Evolutionary conservation across 768 basidiomycete genomes (phyloP).

Genomic region (Cystofilobasidium ferigula): DNA sequence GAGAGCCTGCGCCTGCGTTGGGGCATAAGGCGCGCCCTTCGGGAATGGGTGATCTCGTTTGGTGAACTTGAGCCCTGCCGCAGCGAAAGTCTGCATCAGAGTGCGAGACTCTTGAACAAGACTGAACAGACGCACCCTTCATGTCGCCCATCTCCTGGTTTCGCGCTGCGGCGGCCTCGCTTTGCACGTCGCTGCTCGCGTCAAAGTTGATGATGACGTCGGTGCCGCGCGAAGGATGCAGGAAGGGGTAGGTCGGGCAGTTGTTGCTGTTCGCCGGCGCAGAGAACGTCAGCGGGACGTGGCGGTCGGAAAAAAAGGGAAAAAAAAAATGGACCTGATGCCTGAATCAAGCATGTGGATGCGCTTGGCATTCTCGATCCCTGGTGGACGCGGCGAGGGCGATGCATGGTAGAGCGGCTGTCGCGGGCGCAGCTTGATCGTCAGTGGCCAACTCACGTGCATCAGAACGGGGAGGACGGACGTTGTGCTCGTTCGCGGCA

Average conservation of each 20-base stretch:
- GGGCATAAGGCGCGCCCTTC: background rate
- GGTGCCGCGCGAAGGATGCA: slow-evolving; percentile 22
- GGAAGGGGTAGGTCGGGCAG: slow-evolving; percentile 27
- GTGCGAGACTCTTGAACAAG: background rate
- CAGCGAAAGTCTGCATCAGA: background rate
- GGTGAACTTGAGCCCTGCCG: slow-evolving; percentile 19
- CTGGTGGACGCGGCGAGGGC: slow-evolving; percentile 17
- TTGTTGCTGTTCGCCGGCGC: slow-evolving; percentile 25
- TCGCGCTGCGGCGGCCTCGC: slow-evolving; percentile 17
- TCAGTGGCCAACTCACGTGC: too few species aligned
- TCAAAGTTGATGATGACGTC: slow-evolving; percentile 28
- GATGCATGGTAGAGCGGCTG: slow-evolving; percentile 24
- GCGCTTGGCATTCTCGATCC: slow-evolving; percentile 25
- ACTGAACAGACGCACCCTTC: slow-evolving; percentile 12
- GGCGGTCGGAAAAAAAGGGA: background rate
- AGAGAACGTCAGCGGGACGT: slow-evolving; percentile 4
- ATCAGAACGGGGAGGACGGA: background rate
- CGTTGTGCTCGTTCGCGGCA: slow-evolving; percentile 26
- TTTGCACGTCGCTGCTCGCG: slow-evolving; percentile 12
- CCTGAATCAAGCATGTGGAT: slow-evolving; percentile 20
- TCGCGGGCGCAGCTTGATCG: too few species aligned
- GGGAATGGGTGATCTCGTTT: slow-evolving; percentile 21
- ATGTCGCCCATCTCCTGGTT: slow-evolving; percentile 26
- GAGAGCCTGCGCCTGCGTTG: background rate
- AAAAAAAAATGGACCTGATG: background rate